These are phyloP conservation scores for Eleusine indica DNA, from an alignment of 176 grass and related monocot species.

Conservation along the genomic window DNA sequence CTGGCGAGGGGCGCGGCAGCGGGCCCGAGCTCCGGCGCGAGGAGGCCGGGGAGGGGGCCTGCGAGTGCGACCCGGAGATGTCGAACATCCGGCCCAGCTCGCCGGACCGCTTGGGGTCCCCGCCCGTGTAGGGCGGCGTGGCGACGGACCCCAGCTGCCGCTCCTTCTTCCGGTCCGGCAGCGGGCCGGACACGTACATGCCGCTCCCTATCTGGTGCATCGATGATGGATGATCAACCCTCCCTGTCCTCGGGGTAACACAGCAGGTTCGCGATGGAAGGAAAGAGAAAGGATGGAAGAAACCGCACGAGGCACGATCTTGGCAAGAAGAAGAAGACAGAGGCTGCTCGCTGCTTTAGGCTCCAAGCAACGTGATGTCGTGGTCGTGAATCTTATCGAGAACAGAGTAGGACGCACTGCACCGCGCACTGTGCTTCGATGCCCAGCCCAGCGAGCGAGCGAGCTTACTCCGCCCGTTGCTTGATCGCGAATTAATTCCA, in stretches of 20 bases:
- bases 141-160: conserved; percentile 50
- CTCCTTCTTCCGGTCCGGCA: conserved; percentile 68
- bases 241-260: background rate
- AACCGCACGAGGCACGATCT: background rate
- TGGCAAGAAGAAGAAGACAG: background rate
- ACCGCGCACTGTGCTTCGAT: background rate
- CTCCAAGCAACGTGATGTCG: conserved; percentile 40
- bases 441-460: background rate
- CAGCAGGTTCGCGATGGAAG: background rate
- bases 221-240: background rate
- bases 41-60: conserved; percentile 38
- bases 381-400: conserved; percentile 46
- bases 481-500: conserved; percentile 51
- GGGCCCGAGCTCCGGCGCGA: conserved; percentile 60
- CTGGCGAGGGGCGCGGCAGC: conserved; percentile 50
- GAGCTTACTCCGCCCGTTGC: conserved; percentile 25
- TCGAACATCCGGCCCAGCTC: conserved; percentile 96
- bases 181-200: conserved; percentile 86
- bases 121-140: conserved; percentile 85
- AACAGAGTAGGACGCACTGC: conserved; percentile 30
- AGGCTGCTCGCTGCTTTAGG: conserved; percentile 24
- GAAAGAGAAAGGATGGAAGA: background rate
- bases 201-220: conserved; percentile 86
- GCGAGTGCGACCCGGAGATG: conserved; percentile 33
- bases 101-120: conserved; percentile 66